Conservation (phyloP, 2,329 filamentous ascomycete genomes). For the Clonostachys sp. region DNA sequence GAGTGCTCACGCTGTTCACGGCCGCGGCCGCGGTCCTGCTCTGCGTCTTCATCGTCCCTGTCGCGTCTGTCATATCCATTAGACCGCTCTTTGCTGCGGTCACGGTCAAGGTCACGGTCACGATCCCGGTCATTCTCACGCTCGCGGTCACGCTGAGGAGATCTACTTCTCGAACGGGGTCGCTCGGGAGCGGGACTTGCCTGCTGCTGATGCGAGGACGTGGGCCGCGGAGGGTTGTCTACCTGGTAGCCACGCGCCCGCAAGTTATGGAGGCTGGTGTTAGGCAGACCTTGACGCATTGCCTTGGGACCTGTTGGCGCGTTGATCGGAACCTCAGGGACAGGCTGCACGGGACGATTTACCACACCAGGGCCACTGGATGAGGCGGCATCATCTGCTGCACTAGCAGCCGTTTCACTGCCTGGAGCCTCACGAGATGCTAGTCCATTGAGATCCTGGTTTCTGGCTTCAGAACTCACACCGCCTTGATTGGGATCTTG, state of each 20-base stretch:
- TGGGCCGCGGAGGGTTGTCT: slow-evolving; percentile 27
- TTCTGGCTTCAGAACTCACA: slow-evolving; percentile 10
- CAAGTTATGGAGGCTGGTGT: slow-evolving; percentile 69
- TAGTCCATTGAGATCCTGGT: slow-evolving; percentile 9
- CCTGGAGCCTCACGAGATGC: slow-evolving; percentile 21
- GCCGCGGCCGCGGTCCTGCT: background rate
- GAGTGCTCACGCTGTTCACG: background rate
- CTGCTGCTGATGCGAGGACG: slow-evolving; percentile 1
- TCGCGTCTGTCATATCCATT: slow-evolving; percentile 16
- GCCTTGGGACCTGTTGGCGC: slow-evolving; percentile 92
- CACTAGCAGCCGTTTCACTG: slow-evolving; percentile 12
- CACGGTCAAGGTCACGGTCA: slow-evolving; percentile 22
- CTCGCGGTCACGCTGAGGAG: slow-evolving; percentile 18
- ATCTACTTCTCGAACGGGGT: slow-evolving; percentile 43
- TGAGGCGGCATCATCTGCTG: slow-evolving; percentile 7
- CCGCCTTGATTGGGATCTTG: slow-evolving; percentile 5
- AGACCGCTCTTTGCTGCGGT: slow-evolving; percentile 25
- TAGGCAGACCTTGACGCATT: slow-evolving; percentile 84
- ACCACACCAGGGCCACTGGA: slow-evolving; percentile 8
- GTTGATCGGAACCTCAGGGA: slow-evolving; percentile 50
- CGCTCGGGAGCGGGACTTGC: slow-evolving; percentile 3
- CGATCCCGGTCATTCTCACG: slow-evolving; percentile 22
- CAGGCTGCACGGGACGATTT: slow-evolving; percentile 21
- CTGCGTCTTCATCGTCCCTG: slow-evolving; percentile 9
- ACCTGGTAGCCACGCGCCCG: slow-evolving; percentile 47